Conservation (phyloP, 805 yeast species). For the Candida manassasensis region DNA sequence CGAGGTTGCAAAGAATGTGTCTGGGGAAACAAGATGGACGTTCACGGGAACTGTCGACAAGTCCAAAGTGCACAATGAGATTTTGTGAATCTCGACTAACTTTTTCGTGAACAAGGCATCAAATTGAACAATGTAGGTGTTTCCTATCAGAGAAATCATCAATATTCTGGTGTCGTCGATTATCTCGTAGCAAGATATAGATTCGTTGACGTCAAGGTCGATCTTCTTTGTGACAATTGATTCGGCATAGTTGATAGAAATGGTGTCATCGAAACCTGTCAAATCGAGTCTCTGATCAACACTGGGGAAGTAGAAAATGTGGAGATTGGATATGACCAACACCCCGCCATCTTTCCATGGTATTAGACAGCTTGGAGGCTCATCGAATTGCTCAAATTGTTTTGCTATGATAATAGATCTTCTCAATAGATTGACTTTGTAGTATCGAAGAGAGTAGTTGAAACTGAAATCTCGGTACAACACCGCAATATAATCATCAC, state of each 20-base stretch:
- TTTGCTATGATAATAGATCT: constrained; percentile 9
- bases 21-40: constrained; percentile 22
- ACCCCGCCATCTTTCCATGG: constrained; percentile 21
- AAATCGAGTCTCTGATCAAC: constrained; percentile 1
- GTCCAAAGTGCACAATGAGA: constrained; percentile 23
- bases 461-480: constrained; percentile 32
- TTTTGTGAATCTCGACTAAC: constrained; percentile 8
- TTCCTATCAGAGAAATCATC: constrained; percentile 26
- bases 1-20: constrained; percentile 28
- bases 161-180: constrained; percentile 27
- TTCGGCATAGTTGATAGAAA: constrained; percentile 11
- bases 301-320: constrained; percentile 26
- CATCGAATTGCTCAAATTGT: constrained; percentile 27
- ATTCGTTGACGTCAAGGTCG: neutral
- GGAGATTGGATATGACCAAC: constrained; percentile 21
- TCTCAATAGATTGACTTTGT: constrained; percentile 12
- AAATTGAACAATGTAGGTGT: constrained; percentile 21
- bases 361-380: constrained; percentile 25
- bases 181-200: constrained; percentile 8
- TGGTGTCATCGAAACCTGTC: constrained; percentile 2
- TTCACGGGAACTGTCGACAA: constrained; percentile 26
- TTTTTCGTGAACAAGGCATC: constrained; percentile 5
- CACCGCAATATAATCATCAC: constrained; percentile 18
- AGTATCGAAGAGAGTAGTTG: constrained; percentile 27
- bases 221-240: constrained; percentile 18